These are phyloP conservation scores for Penicillium sp. DNA, from an alignment of 2,329 filamentous ascomycete species.

Conservation along the genomic window DNA sequence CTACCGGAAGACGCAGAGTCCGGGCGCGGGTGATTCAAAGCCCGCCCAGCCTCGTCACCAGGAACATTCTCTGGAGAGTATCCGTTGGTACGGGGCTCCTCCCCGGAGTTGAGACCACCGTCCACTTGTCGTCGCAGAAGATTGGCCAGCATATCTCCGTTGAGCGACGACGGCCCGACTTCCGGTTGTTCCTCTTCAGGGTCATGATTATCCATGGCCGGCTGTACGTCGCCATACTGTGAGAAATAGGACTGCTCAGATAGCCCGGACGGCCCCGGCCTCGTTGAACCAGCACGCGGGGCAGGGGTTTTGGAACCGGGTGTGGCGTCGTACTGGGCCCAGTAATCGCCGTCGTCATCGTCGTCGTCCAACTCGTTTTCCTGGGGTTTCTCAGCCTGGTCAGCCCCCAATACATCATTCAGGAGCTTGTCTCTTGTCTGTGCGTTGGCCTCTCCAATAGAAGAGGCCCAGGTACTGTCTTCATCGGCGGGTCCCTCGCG, in stretches of 20 bases:
- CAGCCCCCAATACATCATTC: constrained; percentile 36
- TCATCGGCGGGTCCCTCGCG: constrained; percentile 49
- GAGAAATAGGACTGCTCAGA: constrained; percentile 60
- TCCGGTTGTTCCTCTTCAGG: constrained; percentile 53
- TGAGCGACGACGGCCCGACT: constrained; percentile 51
- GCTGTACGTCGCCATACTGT: constrained; percentile 61
- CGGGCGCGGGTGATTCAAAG: constrained; percentile 44
- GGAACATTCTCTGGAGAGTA: constrained; percentile 19
- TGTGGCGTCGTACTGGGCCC: constrained; percentile 60
- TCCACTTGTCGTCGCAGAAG: constrained; percentile 41
- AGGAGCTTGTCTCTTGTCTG: constrained; percentile 37
- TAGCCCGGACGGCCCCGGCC: constrained; percentile 29
- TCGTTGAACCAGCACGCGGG: constrained; percentile 24
- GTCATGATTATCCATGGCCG: constrained; percentile 61
- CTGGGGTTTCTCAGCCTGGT: constrained; percentile 22
- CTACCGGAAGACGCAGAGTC: constrained; percentile 44
- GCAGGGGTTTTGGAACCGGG: constrained; percentile 43
- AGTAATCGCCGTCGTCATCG: constrained; percentile 61
- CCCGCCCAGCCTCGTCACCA: constrained; percentile 25
- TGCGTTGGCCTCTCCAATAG: constrained; percentile 54
- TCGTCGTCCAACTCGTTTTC: constrained; percentile 34
- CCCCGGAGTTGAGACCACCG: constrained; percentile 16
- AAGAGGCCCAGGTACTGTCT: constrained; percentile 51
- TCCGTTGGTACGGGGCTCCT: constrained; percentile 25
- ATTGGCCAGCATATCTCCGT: constrained; percentile 49